Percentiles rank a stretch among this genome's conserved stretches.
phyloP scores from a whole-genome alignment of 768 basidiomycete species.

The Lactarius trivialis region DNA sequence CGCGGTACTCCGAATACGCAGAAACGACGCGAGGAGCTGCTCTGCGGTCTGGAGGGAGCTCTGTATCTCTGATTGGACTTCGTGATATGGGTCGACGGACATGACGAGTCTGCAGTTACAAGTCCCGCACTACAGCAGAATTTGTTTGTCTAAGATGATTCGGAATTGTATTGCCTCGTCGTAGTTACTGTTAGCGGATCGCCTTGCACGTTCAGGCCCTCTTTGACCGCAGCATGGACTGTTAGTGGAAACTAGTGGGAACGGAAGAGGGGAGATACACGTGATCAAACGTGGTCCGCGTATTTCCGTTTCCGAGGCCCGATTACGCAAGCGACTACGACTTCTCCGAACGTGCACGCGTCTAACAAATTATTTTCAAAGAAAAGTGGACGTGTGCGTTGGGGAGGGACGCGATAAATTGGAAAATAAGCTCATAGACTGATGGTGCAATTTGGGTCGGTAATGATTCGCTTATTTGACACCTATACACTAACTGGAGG shows the following conservation, averaged over 20 bases:
- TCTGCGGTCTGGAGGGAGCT: constrained; percentile 62
- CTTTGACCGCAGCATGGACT: background rate
- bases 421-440: background rate
- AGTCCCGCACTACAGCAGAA: background rate
- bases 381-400: background rate
- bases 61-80: constrained; percentile 79
- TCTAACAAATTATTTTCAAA: background rate
- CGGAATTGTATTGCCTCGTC: background rate
- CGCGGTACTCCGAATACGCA: constrained; percentile 72
- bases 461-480: background rate
- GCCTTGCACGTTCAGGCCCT: background rate
- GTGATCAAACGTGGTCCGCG: background rate
- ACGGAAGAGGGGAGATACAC: background rate
- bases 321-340: too few relatives aligned
- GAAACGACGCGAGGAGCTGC: constrained; percentile 67
- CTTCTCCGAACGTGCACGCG: background rate
- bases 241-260: too few relatives aligned
- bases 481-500: background rate
- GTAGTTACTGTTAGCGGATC: background rate
- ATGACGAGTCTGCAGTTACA: constrained; percentile 30
- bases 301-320: background rate
- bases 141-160: background rate
- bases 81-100: constrained; percentile 83
- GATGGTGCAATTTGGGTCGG: background rate
- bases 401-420: background rate